A percentile compares a stretch with the other conserved stretches of the same genome.
Conservation (phyloP, 108 stramenopile genomes). For the Schizochytrium sp. region DNA sequence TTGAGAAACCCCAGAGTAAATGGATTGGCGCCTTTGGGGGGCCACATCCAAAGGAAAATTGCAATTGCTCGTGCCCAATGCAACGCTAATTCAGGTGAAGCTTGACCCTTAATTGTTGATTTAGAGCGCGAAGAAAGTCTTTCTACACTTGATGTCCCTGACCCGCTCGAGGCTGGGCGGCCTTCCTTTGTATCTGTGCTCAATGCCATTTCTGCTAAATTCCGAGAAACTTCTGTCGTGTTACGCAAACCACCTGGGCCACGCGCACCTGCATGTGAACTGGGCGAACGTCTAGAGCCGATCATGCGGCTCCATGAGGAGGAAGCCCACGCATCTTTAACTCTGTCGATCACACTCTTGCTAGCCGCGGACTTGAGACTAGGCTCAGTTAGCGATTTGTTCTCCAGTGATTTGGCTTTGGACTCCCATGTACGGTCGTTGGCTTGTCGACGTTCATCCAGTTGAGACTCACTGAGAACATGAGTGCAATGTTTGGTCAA, state of each 20-base stretch:
- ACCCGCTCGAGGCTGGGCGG: too few species aligned
- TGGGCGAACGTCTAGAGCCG: neutral
- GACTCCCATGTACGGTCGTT: neutral
- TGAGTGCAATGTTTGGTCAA: neutral
- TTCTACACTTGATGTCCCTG: too few species aligned
- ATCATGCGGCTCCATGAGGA: conserved; percentile 28
- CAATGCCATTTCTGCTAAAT: neutral
- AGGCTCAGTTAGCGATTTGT: conserved; percentile 22
- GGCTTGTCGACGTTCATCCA: neutral
- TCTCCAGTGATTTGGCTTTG: neutral
- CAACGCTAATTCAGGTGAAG: neutral
- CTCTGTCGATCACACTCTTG: conserved; percentile 3
- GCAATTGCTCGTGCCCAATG: neutral
- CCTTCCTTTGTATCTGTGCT: neutral
- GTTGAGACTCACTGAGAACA: neutral
- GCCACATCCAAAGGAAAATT: conserved; percentile 37
- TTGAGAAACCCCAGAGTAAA: conserved; percentile 25
- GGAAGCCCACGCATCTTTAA: conserved; percentile 47
- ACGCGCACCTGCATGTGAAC: neutral
- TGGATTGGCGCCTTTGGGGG: neutral
- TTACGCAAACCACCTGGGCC: neutral
- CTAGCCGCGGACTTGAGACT: conserved; percentile 6
- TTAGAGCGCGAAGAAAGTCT: too few species aligned
- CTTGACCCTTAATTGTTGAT: neutral
- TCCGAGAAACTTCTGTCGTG: neutral